phyloP scores from a whole-genome alignment of 495 filamentous ascomycete genomes.

The Patellaria atrata region DNA sequence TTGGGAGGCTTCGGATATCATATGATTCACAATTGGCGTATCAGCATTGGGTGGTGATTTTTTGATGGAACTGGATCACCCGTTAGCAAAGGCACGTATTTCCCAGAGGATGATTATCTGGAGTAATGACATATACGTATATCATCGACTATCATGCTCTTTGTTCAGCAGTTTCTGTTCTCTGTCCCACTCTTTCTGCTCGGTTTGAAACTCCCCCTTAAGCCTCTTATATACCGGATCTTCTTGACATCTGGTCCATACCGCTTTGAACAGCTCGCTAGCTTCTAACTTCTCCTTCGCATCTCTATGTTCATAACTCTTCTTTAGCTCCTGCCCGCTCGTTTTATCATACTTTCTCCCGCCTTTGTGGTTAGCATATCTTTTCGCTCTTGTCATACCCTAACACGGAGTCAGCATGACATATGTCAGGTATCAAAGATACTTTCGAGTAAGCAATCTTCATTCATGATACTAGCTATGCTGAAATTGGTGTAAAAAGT shows the following conservation, averaged over 20 bases:
- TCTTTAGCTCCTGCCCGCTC: slow-evolving; percentile 19
- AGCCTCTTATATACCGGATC: slow-evolving; percentile 28
- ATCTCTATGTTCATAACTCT: slow-evolving; percentile 17
- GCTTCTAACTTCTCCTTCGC: slow-evolving; percentile 24
- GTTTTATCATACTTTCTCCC: slow-evolving; percentile 33
- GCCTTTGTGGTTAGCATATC: slow-evolving; percentile 37
- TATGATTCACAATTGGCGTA: no score
- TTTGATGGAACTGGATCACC: no score
- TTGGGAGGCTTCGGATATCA: no score
- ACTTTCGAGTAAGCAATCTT: background rate
- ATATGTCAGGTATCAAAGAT: no score
- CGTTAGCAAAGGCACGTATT: no score
- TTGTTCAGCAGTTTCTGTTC: slow-evolving; percentile 11
- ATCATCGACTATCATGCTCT: no score
- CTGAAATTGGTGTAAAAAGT: background rate
- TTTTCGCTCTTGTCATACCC: slow-evolving; percentile 37
- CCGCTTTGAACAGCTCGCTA: slow-evolving; percentile 26
- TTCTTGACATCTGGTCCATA: slow-evolving; percentile 30
- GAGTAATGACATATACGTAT: no score
- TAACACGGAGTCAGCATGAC: no score
- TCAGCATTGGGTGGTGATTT: no score
- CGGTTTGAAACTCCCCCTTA: slow-evolving; percentile 28
- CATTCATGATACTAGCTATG: background rate
- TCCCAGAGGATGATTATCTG: no score
- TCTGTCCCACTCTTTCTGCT: slow-evolving; percentile 30